Evolutionary conservation across 1,284 basidiomycete species (phyloP).

Genomic region (Peniophora sp.): DNA sequence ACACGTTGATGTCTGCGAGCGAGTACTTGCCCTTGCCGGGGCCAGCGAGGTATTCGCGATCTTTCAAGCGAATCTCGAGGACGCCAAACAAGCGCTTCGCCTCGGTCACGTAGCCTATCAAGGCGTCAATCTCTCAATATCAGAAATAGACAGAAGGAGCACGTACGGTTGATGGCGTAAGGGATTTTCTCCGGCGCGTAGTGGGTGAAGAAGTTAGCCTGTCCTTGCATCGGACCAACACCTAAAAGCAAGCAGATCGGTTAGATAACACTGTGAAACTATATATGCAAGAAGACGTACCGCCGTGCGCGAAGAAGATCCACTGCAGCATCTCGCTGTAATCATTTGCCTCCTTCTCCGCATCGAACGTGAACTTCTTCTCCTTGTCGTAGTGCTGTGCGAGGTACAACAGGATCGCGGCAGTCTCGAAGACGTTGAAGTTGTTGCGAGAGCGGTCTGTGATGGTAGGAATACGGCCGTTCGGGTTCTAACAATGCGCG

Average conservation of each 20-base stretch:
- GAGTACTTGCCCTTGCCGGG: constrained; percentile 56
- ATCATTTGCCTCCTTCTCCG: constrained; percentile 24
- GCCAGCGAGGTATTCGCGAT: constrained; percentile 66
- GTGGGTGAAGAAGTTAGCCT: constrained; percentile 52
- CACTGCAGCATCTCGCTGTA: constrained; percentile 63
- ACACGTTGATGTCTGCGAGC: constrained; percentile 58
- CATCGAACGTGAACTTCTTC: constrained; percentile 39
- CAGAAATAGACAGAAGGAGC: not conserved
- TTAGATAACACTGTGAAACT: not conserved
- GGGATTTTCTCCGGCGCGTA: constrained; percentile 57
- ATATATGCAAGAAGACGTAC: not conserved
- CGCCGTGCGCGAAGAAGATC: constrained; percentile 64
- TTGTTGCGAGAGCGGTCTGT: constrained; percentile 32
- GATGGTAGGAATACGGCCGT: constrained; percentile 50
- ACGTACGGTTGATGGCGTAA: constrained; percentile 52
- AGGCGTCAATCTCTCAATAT: not conserved
- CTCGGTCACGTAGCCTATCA: constrained; percentile 64
- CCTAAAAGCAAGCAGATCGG: constrained; percentile 46
- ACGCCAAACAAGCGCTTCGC: constrained; percentile 73
- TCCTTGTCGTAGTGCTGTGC: constrained; percentile 41
- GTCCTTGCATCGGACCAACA: constrained; percentile 73
- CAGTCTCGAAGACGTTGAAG: constrained; percentile 48
- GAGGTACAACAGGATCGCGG: constrained; percentile 47
- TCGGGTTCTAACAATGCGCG: constrained; percentile 36
- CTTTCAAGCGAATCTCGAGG: constrained; percentile 59